phyloP scores from a whole-genome alignment of 768 basidiomycete species.

The Amanita exitialis region DNA sequence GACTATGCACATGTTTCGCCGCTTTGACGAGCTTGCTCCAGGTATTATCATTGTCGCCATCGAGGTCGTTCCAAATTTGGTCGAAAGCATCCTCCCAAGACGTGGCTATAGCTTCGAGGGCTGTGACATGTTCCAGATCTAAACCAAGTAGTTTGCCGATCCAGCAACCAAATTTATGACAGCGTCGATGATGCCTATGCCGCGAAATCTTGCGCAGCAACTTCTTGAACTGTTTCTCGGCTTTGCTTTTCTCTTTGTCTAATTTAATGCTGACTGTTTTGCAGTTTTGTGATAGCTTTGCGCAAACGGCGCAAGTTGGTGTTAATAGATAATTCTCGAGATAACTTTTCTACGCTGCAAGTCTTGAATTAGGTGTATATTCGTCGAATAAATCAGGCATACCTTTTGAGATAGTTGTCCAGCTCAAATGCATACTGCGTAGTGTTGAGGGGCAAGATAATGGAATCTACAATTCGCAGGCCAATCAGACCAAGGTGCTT shows the following conservation, averaged over 20 bases:
- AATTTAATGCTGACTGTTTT: slow-evolving; percentile 41
- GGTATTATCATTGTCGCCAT: background rate
- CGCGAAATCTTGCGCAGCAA: slow-evolving; percentile 25
- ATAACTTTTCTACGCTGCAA: slow-evolving; percentile 38
- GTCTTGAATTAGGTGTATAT: background rate
- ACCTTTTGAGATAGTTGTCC: slow-evolving; percentile 53
- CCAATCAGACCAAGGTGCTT: slow-evolving; percentile 55
- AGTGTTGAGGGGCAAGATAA: slow-evolving; percentile 66
- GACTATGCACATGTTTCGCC: slow-evolving; percentile 43
- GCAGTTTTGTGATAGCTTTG: slow-evolving; percentile 34
- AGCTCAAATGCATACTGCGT: slow-evolving; percentile 68
- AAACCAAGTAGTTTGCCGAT: background rate
- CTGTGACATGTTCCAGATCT: background rate
- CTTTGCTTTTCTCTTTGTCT: slow-evolving; percentile 47
- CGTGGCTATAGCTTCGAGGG: slow-evolving; percentile 8
- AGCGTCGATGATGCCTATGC: slow-evolving; percentile 9
- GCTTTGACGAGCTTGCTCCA: slow-evolving; percentile 37
- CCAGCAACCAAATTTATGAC: background rate
- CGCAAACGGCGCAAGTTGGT: slow-evolving; percentile 34
- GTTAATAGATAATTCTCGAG: slow-evolving; percentile 10
- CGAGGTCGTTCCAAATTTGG: background rate
- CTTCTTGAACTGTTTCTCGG: slow-evolving; percentile 40
- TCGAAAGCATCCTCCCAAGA: background rate
- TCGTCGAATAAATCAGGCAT: slow-evolving; percentile 11
- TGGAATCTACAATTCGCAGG: slow-evolving; percentile 52